These are phyloP conservation scores for Murraya koenigii DNA, from an alignment of 345 rosid genomes.

Conservation along the genomic window DNA sequence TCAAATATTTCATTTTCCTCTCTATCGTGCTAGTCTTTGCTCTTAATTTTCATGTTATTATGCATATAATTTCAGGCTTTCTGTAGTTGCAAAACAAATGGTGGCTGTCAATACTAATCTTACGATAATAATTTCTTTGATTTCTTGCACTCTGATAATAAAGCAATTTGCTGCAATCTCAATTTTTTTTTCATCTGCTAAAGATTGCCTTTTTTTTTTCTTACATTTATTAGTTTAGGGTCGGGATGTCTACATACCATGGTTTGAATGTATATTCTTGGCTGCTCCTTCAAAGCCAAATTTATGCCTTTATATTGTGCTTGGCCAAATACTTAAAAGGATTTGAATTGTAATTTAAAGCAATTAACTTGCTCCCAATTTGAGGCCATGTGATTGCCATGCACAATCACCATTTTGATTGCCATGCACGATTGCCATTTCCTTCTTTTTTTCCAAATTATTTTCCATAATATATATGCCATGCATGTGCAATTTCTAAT, in stretches of 20 bases:
- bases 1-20: neutral
- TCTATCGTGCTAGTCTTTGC: neutral
- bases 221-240: neutral
- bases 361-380: too few relatives aligned
- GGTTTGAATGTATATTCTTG: neutral
- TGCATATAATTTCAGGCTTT: conserved; percentile 46
- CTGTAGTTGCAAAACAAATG: conserved; percentile 98
- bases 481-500: too few relatives aligned
- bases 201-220: neutral
- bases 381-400: too few relatives aligned
- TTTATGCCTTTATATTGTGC: too few relatives aligned
- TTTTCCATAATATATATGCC: too few relatives aligned
- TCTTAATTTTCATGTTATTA: neutral
- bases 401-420: too few relatives aligned
- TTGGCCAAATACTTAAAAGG: too few relatives aligned
- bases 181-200: neutral
- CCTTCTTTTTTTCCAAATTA: too few relatives aligned
- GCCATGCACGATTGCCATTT: too few relatives aligned
- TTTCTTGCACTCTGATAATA: conserved; percentile 1
- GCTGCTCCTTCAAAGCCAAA: too few relatives aligned
- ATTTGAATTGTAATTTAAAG: too few relatives aligned
- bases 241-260: neutral
- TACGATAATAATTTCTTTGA: conserved; percentile 39
- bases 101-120: conserved; percentile 98
- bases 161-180: too few relatives aligned